Evolutionary conservation across 2,329 filamentous ascomycete species (phyloP), one percentile per base, ranked within the genome.

Genomic region (Sarocladium kiliense): DNA sequence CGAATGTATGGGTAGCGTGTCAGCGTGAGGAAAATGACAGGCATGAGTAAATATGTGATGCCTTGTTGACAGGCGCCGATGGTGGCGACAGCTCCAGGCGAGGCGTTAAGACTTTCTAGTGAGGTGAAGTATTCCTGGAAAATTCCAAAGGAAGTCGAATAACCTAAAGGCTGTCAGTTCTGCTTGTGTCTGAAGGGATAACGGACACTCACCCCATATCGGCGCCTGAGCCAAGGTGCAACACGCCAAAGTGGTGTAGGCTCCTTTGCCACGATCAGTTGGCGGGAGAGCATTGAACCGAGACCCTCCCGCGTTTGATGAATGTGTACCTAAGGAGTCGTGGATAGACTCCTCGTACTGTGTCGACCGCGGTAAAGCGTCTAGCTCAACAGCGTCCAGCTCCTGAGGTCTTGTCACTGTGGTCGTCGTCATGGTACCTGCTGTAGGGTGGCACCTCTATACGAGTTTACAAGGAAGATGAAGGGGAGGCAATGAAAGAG

Each of bases 31-130:
- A 61, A 59, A 18, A 61, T 41, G 23, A 58, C 53, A 11, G 59
- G 59, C 58, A 61, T 61, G 16, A 57, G 57, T 11, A 61, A 51
- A 19, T 59, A 61, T 54, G 59, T 59, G 49, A 59, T 56, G 16
- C 59, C 58, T 36, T 51, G 47, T 27, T 51, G 47, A 27, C 47
- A 51, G 25, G 59, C 59, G 11, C 55, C 47, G 12, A 58, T 61
- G n/a, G 58, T 61, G 3, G 56, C 59, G 37, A 61, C 57, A n/a
- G 58, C 36, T 14, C 59, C 59, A 3, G 47, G 47, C 12, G 59
- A 57, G 6, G 51, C 36, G 16, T 55, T 34, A n/a, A 53, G 53
- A 27, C 36, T 56, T 42, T 58, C 55, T 14, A 37, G 51, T 1
- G 53, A 55, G 42, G 56, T 59, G 47, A 51, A 51, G 51, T 59